Conservation (phyloP, 768 basidiomycete species). For the Mycena galericulata region DNA sequence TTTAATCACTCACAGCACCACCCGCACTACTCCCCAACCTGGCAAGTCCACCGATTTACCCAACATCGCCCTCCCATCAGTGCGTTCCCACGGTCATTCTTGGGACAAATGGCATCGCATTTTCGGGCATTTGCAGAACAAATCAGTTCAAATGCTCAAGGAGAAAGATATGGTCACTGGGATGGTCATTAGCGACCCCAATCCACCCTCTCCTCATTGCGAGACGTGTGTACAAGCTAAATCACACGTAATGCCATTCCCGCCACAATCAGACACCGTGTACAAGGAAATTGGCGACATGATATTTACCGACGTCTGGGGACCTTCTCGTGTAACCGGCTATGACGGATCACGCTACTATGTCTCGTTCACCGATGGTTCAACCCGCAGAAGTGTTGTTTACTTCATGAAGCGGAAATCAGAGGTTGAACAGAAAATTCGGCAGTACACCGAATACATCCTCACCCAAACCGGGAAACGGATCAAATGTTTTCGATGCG, state of each 20-base stretch:
- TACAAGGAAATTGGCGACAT: conserved; percentile 36
- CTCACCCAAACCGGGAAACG: conserved; percentile 20
- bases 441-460: conserved; percentile 18
- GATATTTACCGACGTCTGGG: conserved; percentile 38
- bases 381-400: too few species aligned
- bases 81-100: neutral
- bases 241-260: too few species aligned
- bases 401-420: too few species aligned
- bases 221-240: too few species aligned
- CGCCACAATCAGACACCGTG: too few species aligned
- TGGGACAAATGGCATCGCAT: too few species aligned
- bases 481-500: conserved; percentile 18
- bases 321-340: conserved; percentile 30
- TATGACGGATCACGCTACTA: conserved; percentile 16
- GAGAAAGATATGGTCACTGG: conserved; percentile 35
- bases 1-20: conserved; percentile 2
- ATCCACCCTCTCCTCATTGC: too few species aligned
- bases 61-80: neutral
- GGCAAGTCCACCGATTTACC: neutral
- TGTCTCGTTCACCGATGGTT: too few species aligned
- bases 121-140: conserved; percentile 16
- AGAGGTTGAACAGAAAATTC: too few species aligned
- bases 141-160: conserved; percentile 32
- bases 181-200: too few species aligned
- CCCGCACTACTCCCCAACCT: neutral